A percentile compares a stretch with the other conserved stretches of the same genome.
Evolutionary conservation across 2,329 filamentous ascomycete species (phyloP).

Genomic region (Phialophora macrospora): DNA sequence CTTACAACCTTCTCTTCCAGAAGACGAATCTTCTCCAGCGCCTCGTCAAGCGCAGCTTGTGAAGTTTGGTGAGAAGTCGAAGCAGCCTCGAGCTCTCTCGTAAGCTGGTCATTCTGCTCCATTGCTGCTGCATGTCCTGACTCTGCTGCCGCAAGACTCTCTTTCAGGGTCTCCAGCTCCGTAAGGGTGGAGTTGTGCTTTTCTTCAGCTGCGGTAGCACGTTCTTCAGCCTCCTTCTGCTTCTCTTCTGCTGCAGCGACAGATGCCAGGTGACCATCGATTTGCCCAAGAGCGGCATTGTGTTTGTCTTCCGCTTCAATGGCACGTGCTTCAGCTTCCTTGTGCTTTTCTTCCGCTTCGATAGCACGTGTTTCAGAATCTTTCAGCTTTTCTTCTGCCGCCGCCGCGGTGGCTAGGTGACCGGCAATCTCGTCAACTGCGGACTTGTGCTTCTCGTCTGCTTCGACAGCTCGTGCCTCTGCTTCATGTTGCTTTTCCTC

Average conservation of each 20-base stretch:
- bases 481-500: slow-evolving; percentile 17
- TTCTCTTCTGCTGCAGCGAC: background rate
- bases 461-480: slow-evolving; percentile 12
- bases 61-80: slow-evolving; percentile 20
- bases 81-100: slow-evolving; percentile 15
- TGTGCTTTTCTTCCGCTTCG: slow-evolving; percentile 9
- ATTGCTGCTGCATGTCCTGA: slow-evolving; percentile 8
- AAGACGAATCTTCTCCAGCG: slow-evolving; percentile 15
- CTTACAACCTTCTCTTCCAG: slow-evolving; percentile 18
- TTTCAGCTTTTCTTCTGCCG: slow-evolving; percentile 7
- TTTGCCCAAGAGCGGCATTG: background rate
- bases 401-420: slow-evolving; percentile 1
- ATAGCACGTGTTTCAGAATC: slow-evolving; percentile 3
- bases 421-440: slow-evolving; percentile 4
- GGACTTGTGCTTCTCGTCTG: slow-evolving; percentile 12
- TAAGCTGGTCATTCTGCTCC: slow-evolving; percentile 25
- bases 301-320: slow-evolving; percentile 4
- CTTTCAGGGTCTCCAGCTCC: slow-evolving; percentile 25
- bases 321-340: background rate
- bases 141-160: slow-evolving; percentile 18
- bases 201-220: slow-evolving; percentile 5
- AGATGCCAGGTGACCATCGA: background rate
- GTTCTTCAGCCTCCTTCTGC: background rate
- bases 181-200: slow-evolving; percentile 19
- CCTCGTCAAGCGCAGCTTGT: slow-evolving; percentile 24